Evolutionary conservation across 2,329 filamentous ascomycete species (phyloP), one percentile per base, ranked within the genome.

Genomic region (Seiridium unicorne): DNA sequence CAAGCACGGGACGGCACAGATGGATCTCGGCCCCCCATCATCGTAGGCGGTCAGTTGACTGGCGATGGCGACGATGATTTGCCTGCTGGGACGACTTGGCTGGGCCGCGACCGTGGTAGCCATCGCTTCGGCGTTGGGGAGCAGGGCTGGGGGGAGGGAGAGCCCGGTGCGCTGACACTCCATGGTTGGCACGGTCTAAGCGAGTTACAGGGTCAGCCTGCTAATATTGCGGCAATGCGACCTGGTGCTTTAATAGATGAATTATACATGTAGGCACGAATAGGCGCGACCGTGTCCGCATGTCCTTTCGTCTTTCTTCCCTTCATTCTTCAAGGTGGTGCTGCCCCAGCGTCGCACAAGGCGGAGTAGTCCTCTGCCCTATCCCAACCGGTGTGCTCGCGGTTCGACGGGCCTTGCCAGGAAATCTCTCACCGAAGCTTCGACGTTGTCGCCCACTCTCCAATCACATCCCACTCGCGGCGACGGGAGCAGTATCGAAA

Each of bases 341-440:
- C 46, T 31, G 38, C 55, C 38, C 44, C 44, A 49, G 31, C 44
- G 57, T 59, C 38, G 57, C 57, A 59, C 57, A 59, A 59, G 47
- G 36, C 36, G 49, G 38, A 54, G 57, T 47, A 51, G 36, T 36
- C 11, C 55, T 57, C 40, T 57, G 35, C 55, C 47, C 56, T 51
- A 49, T 42, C 44, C 56, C 51, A 58, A 59, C 57, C 57, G 57
- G 57, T 59, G 57, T 53, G 44, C 47, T 49, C 34, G 32, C 40
- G 36, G 35, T 47, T 59, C 38, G 31, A 46, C 57, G 57, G 48
- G 31, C 47, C 49, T 59, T 31, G 38, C 35, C 46, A 44, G 57
- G 44, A 54, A 44, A 26, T 35, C 46, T 59, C 57, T 59, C 57
- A 59, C 57, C 57, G 57, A 59, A 59, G 9, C 44, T 38, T 57